Conservation (phyloP, 1,284 basidiomycete genomes). For the Porodaedalea pini region DNA sequence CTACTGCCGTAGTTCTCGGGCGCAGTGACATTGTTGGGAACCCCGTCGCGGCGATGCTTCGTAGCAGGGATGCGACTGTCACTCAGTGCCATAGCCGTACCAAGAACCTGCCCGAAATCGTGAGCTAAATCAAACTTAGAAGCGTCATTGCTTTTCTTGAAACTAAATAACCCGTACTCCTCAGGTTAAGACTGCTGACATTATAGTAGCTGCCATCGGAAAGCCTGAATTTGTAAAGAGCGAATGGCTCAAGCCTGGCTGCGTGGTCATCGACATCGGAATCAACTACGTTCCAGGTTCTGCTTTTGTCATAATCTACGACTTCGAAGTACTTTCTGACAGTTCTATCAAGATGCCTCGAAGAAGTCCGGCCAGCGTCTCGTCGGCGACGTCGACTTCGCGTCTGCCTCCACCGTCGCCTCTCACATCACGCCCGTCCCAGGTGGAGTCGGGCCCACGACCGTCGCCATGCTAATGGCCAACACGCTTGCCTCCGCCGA, state of each 20-base stretch:
- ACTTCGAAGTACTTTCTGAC: slow-evolving; percentile 1
- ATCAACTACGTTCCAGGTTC: slow-evolving; percentile 90
- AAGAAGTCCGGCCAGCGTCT: slow-evolving; percentile 96
- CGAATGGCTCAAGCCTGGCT: slow-evolving; percentile 94
- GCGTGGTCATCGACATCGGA: slow-evolving; percentile 93
- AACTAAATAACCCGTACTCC: slow-evolving; percentile 7
- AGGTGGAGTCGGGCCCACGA: slow-evolving; percentile 99
- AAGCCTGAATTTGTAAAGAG: slow-evolving; percentile 89
- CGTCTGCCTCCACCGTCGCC: slow-evolving; percentile 73
- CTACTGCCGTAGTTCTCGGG: slow-evolving; percentile 90
- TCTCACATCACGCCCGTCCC: slow-evolving; percentile 96
- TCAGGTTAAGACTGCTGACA: slow-evolving; percentile 83
- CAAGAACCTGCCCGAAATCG: slow-evolving; percentile 74
- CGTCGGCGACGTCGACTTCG: slow-evolving; percentile 94
- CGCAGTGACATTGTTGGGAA: slow-evolving; percentile 98
- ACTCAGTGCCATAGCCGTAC: slow-evolving; percentile 97
- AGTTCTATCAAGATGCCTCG: slow-evolving; percentile 55
- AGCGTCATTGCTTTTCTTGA: slow-evolving; percentile 15
- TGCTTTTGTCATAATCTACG: background rate
- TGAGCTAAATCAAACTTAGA: slow-evolving; percentile 36
- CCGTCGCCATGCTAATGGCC: slow-evolving; percentile 97
- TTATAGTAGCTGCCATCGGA: slow-evolving; percentile 93
- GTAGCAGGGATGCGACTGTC: slow-evolving; percentile 91
- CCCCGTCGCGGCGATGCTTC: slow-evolving; percentile 88
- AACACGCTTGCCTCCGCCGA: slow-evolving; percentile 89